Evolutionary conservation across 192 early-diverging fungal genomes (phyloP).

Genomic region (Mortierella claussenii): DNA sequence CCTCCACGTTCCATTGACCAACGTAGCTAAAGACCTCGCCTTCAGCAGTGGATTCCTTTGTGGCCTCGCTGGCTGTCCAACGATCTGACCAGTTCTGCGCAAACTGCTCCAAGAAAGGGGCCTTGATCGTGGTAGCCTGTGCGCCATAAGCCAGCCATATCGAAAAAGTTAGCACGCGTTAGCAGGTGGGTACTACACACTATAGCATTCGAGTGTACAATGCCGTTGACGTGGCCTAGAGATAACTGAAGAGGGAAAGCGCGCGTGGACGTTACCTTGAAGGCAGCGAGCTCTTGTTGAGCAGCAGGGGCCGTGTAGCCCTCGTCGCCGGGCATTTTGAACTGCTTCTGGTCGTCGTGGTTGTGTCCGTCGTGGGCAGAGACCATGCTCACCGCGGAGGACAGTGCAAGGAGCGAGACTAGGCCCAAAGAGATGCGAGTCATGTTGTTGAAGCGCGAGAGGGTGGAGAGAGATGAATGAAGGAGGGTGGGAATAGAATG

Average conservation of each 20-base stretch:
- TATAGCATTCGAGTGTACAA: too few species aligned
- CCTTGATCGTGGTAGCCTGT: slow-evolving; percentile 72
- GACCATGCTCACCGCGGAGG: slow-evolving; percentile 50
- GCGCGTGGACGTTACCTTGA: slow-evolving; percentile 39
- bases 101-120: slow-evolving; percentile 83
- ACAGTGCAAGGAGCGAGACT: slow-evolving; percentile 41
- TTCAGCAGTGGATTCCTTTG: slow-evolving; percentile 80
- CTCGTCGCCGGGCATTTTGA: slow-evolving; percentile 43
- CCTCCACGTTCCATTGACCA: slow-evolving; percentile 85
- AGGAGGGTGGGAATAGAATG: neutral
- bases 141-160: too few species aligned
- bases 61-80: slow-evolving; percentile 76
- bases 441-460: slow-evolving; percentile 8
- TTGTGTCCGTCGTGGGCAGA: slow-evolving; percentile 46
- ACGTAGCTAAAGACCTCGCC: slow-evolving; percentile 74
- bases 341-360: slow-evolving; percentile 31
- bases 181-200: too few species aligned
- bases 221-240: too few species aligned
- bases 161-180: neutral
- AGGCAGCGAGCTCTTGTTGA: slow-evolving; percentile 19
- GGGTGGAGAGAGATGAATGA: neutral
- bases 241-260: neutral
- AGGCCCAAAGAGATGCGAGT: slow-evolving; percentile 44
- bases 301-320: neutral
- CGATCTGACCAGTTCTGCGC: slow-evolving; percentile 62